These are phyloP conservation scores for Hymenoscyphus linearis DNA, from an alignment of 2,329 filamentous ascomycete genomes.

Conservation along the genomic window DNA sequence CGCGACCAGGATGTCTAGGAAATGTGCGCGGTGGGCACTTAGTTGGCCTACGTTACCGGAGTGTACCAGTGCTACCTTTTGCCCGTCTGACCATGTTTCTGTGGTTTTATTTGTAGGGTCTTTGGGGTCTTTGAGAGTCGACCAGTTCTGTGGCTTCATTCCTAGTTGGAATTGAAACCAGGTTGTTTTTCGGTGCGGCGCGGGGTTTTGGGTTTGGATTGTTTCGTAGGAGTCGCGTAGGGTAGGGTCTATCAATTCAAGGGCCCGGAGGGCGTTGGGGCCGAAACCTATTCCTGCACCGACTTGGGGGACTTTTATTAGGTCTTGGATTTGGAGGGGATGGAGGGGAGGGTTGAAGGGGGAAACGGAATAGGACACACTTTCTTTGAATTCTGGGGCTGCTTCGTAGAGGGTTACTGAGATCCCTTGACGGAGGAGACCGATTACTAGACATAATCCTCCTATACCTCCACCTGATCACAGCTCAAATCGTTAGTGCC, in stretches of 20 bases:
- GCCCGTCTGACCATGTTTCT: constrained; percentile 11
- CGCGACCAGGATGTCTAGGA: constrained; percentile 30
- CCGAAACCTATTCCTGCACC: constrained; percentile 31
- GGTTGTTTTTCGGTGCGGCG: constrained; percentile 19
- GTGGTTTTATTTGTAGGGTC: constrained; percentile 1
- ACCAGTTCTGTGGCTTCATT: constrained; percentile 21
- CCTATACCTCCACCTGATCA: constrained; percentile 29
- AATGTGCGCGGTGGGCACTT: constrained; percentile 29
- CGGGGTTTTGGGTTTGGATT: constrained; percentile 24
- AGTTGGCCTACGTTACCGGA: constrained; percentile 23
- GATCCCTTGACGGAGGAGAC: constrained; percentile 28
- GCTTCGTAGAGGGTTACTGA: constrained; percentile 29
- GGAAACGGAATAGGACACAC: neutral
- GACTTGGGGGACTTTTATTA: constrained; percentile 4
- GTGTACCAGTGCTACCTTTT: constrained; percentile 15
- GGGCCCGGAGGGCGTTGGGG: constrained; percentile 28
- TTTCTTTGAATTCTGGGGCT: constrained; percentile 29
- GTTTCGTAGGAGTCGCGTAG: constrained; percentile 25
- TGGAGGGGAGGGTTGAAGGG: neutral
- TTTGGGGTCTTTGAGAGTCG: constrained; percentile 12
- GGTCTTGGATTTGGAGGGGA: neutral
- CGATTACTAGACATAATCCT: constrained; percentile 28
- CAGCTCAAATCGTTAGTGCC: neutral
- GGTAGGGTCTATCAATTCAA: constrained; percentile 27
- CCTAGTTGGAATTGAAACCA: constrained; percentile 31